Percentiles rank a stretch among this genome's conserved stretches.
phyloP scores from a whole-genome alignment of 352 stramenopile species.

The Phytopythium montanum region DNA sequence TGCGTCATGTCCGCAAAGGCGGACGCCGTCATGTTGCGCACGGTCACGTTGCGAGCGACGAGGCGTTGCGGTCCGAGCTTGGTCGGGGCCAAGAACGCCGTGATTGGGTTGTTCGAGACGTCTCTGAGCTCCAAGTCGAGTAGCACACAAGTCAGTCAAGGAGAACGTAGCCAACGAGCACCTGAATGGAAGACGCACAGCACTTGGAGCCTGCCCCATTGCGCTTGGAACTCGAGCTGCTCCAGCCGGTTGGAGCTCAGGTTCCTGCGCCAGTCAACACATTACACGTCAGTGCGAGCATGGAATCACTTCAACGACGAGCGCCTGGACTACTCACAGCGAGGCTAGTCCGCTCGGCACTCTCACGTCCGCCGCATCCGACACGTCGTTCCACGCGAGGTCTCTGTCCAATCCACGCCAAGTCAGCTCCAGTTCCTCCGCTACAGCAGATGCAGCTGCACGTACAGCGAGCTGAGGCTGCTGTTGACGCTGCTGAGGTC shows the following conservation, averaged over 20 bases:
- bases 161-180: neutral
- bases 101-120: constrained; percentile 27
- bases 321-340: neutral
- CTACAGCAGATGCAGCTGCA: neutral
- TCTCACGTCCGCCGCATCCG: neutral
- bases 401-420: neutral
- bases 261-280: neutral
- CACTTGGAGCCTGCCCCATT: constrained; percentile 4
- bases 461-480: neutral
- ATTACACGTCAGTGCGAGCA: neutral
- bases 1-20: constrained; percentile 14
- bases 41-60: constrained; percentile 18
- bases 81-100: constrained; percentile 12
- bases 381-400: neutral
- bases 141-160: neutral
- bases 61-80: constrained; percentile 18
- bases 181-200: neutral
- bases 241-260: constrained; percentile 3
- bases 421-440: too few species aligned
- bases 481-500: constrained; percentile 4
- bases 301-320: neutral
- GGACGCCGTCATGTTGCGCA: constrained; percentile 10
- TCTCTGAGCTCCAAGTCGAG: constrained; percentile 5
- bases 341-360: neutral
- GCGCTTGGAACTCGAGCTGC: constrained; percentile 1